phyloP scores from a whole-genome alignment of 2,329 filamentous ascomycete species.

The Boeremia exigua region DNA sequence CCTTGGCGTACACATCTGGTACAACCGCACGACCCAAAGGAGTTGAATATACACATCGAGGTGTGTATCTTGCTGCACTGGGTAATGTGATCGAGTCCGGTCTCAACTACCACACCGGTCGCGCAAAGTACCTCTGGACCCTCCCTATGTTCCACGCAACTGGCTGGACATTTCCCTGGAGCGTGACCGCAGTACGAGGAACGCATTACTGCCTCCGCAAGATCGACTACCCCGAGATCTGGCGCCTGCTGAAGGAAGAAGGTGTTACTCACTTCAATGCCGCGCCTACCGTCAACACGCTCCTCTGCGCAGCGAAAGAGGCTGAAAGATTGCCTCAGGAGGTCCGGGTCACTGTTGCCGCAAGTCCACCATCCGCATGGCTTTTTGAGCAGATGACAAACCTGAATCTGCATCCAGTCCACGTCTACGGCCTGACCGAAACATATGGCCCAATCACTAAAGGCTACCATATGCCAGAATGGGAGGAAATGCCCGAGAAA shows the following conservation, averaged over 20 bases:
- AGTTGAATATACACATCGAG: conserved; percentile 88
- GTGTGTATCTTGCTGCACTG: conserved; percentile 82
- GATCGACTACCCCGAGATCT: conserved; percentile 93
- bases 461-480: conserved; percentile 84
- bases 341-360: conserved; percentile 90
- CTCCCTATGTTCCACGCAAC: conserved; percentile 82
- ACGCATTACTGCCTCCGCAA: conserved; percentile 94
- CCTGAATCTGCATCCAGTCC: conserved; percentile 86
- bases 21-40: conserved; percentile 93
- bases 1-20: conserved; percentile 91
- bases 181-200: conserved; percentile 90
- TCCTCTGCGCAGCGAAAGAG: conserved; percentile 81
- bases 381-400: conserved; percentile 91
- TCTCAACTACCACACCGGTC: conserved; percentile 71
- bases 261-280: conserved; percentile 94
- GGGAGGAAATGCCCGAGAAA: conserved; percentile 74
- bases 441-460: conserved; percentile 97
- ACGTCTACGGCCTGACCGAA: conserved; percentile 87
- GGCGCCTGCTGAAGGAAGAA: conserved; percentile 85
- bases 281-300: conserved; percentile 93
- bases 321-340: conserved; percentile 72
- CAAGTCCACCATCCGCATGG: conserved; percentile 85
- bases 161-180: conserved; percentile 88
- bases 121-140: conserved; percentile 88
- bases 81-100: conserved; percentile 89